These are phyloP conservation scores for Alnus glutinosa DNA, from an alignment of 306 rosid species.

Conservation along the genomic window DNA sequence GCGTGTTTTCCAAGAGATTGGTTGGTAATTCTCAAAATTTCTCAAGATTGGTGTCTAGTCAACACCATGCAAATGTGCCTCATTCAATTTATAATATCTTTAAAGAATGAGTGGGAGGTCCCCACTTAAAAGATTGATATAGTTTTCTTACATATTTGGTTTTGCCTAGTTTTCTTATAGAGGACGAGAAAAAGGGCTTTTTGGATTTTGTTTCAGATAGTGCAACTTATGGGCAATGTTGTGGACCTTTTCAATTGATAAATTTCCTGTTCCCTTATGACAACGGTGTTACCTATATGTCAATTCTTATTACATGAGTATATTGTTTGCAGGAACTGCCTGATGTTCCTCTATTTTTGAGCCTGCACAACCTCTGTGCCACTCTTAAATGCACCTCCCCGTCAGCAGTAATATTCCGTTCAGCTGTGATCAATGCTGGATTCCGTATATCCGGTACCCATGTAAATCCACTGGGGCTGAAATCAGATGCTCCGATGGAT, in stretches of 20 bases:
- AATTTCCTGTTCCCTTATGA: not conserved
- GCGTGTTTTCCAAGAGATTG: not conserved
- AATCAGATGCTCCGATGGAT: constrained; percentile 93
- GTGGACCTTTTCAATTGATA: not conserved
- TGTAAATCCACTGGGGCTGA: constrained; percentile 88
- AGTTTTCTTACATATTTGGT: not conserved
- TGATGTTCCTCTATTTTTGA: constrained; percentile 89
- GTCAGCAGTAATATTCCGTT: constrained; percentile 80
- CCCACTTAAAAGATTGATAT: not conserved
- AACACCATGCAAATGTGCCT: not conserved
- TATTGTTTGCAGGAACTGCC: constrained; percentile 71
- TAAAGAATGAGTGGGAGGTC: not conserved
- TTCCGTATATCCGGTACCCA: constrained; percentile 92
- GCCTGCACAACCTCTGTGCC: constrained; percentile 92
- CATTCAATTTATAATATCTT: not conserved
- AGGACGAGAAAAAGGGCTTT: not conserved
- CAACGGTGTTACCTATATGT: not conserved
- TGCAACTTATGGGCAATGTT: not conserved
- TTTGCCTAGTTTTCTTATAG: not conserved
- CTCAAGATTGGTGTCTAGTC: not conserved
- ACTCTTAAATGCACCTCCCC: constrained; percentile 99
- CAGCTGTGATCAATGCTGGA: constrained; percentile 96
- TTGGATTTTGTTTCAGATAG: not conserved
- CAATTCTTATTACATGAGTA: constrained; percentile 10
- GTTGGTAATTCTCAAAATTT: not conserved